A percentile compares a stretch with the other conserved stretches of the same genome.
Conservation (phyloP, 2,329 filamentous ascomycete genomes). For the Thielaviopsis populi region DNA sequence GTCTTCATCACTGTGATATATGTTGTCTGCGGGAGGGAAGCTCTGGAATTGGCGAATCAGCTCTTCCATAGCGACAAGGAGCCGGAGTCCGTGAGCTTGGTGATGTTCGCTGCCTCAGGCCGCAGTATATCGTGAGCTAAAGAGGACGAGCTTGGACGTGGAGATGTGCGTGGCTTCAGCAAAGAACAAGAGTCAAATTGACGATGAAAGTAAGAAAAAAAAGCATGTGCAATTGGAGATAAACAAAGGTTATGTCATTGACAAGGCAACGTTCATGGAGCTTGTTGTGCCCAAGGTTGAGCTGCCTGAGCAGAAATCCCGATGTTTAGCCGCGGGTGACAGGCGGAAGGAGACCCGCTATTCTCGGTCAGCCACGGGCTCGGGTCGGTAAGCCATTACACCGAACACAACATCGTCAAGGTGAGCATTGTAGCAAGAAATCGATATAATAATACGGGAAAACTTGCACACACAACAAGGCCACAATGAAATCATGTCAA, state of each 20-base stretch:
- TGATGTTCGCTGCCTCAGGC: background rate
- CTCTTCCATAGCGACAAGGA: slow-evolving; percentile 9
- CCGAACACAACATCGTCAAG: background rate
- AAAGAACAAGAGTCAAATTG: background rate
- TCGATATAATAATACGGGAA: too few species aligned
- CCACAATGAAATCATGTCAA: too few species aligned
- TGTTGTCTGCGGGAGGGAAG: slow-evolving; percentile 3
- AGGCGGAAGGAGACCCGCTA: background rate
- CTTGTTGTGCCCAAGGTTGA: background rate
- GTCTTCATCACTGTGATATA: background rate
- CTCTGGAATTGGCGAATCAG: background rate
- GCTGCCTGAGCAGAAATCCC: background rate
- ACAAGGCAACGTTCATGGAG: slow-evolving; percentile 1
- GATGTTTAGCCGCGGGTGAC: background rate
- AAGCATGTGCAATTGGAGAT: background rate
- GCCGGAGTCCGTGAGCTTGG: background rate
- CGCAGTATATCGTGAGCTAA: background rate
- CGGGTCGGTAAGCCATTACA: background rate
- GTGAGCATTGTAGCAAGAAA: too few species aligned
- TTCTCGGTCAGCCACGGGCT: background rate
- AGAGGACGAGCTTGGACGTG: background rate
- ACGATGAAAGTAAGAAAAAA: background rate
- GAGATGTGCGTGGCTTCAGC: background rate
- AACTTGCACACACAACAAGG: too few species aligned
- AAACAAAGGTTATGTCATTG: background rate